Evolutionary conservation across 2,329 filamentous ascomycete genomes (phyloP).

Genomic region (Thelonectria discophora): DNA sequence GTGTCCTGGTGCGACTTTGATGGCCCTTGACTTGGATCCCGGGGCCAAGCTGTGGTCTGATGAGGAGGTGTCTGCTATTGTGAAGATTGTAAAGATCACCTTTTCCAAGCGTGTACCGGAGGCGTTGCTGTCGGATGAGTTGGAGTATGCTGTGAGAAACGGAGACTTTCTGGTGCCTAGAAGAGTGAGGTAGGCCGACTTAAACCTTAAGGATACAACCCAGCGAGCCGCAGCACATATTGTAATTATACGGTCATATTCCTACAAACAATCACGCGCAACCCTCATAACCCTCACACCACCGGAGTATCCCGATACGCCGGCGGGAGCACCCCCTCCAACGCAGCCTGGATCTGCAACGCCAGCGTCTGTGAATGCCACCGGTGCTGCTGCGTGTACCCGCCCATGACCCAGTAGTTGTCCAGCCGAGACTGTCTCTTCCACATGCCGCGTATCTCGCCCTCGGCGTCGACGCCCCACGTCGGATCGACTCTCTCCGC

Average conservation of each 20-base stretch:
- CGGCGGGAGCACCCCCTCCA: constrained; percentile 25
- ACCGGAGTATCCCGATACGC: constrained; percentile 21
- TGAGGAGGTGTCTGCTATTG: neutral
- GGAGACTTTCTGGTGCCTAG: neutral
- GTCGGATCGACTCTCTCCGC: constrained; percentile 19
- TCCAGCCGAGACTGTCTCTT: constrained; percentile 27
- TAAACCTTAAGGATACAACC: no score
- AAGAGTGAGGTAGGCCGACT: no score
- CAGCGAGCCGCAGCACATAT: no score
- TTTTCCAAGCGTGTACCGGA: neutral
- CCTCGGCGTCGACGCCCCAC: constrained; percentile 29
- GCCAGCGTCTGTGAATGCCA: constrained; percentile 31
- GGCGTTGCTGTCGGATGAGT: neutral
- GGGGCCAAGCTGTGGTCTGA: neutral
- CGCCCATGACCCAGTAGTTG: constrained; percentile 33
- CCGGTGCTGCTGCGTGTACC: constrained; percentile 29
- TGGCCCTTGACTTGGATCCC: constrained; percentile 1
- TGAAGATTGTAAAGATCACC: neutral
- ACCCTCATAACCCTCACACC: no score
- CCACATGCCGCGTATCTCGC: constrained; percentile 35
- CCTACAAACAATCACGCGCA: no score
- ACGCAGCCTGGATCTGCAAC: constrained; percentile 29
- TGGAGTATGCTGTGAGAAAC: neutral
- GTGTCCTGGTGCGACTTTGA: neutral
- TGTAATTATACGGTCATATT: no score